phyloP scores from a whole-genome alignment of 2,329 filamentous ascomycete species.

The Alternaria gansuensis region DNA sequence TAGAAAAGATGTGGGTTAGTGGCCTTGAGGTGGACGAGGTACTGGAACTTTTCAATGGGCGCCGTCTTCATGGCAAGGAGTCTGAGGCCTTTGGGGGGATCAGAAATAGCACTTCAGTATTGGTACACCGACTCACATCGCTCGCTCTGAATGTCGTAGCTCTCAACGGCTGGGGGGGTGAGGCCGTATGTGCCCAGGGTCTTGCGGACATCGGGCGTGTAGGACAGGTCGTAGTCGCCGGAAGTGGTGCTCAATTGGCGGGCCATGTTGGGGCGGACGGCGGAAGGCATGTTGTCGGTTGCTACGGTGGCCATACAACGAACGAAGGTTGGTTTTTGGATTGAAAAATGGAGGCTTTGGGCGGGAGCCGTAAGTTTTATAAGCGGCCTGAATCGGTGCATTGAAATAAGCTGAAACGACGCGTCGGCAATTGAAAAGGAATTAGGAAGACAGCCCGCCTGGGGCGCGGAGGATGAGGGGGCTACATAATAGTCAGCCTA shows the following conservation, averaged over 20 bases:
- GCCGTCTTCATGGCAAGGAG: constrained; percentile 76
- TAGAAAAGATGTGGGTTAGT: constrained; percentile 85
- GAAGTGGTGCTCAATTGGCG: constrained; percentile 54
- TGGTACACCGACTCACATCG: constrained; percentile 55
- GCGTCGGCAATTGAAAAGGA: constrained; percentile 46
- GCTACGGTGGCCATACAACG: constrained; percentile 50
- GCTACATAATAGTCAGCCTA: constrained; percentile 34
- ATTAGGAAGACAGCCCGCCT: constrained; percentile 37
- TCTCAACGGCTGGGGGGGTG: constrained; percentile 61
- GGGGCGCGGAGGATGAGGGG: constrained; percentile 28
- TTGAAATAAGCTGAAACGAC: constrained; percentile 44
- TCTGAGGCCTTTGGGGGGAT: constrained; percentile 70
- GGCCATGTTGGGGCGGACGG: constrained; percentile 50
- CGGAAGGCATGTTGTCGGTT: constrained; percentile 46
- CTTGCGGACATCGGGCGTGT: constrained; percentile 60
- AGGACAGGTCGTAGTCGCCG: constrained; percentile 61
- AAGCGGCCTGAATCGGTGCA: constrained; percentile 46
- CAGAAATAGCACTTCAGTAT: constrained; percentile 40
- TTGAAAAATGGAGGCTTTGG: constrained; percentile 28
- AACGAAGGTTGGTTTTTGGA: constrained; percentile 25
- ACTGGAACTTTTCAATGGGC: constrained; percentile 82
- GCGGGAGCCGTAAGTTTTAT: constrained; percentile 48
- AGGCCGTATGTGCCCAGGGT: constrained; percentile 63
- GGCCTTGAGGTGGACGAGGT: constrained; percentile 77
- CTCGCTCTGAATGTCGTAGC: constrained; percentile 59